A percentile compares a stretch with the other conserved stretches of the same genome.
Conservation (phyloP, 2,329 filamentous ascomycete genomes). For the Xylaria sp. region DNA sequence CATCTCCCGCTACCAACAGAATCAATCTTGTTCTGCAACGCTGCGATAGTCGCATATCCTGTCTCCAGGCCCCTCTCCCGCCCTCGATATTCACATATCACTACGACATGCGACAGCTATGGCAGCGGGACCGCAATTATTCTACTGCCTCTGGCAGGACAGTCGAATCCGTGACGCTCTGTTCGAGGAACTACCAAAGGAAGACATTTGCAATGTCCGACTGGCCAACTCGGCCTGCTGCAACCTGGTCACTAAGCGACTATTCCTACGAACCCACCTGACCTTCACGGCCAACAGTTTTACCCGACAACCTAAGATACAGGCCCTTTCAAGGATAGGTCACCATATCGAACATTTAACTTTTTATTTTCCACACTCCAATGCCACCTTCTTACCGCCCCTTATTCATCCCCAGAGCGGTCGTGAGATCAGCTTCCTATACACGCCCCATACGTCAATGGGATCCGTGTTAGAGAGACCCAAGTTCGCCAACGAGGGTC, state of each 20-base stretch:
- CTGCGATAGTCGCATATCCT: slow-evolving; percentile 36
- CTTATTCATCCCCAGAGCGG: slow-evolving; percentile 81
- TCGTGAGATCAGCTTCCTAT: slow-evolving; percentile 81
- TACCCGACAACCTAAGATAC: slow-evolving; percentile 76
- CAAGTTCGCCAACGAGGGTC: slow-evolving; percentile 82
- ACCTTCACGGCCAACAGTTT: slow-evolving; percentile 80
- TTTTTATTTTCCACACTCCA: slow-evolving; percentile 79
- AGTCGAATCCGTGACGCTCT: slow-evolving; percentile 61
- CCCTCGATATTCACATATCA: slow-evolving; percentile 38
- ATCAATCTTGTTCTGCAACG: slow-evolving; percentile 33
- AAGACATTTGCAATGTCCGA: slow-evolving; percentile 69
- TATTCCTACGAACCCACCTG: slow-evolving; percentile 75
- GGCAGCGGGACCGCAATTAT: slow-evolving; percentile 61
- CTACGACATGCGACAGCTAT: slow-evolving; percentile 63
- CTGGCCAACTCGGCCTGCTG: slow-evolving; percentile 76
- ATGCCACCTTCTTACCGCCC: slow-evolving; percentile 85
- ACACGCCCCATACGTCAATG: slow-evolving; percentile 78
- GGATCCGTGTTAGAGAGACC: slow-evolving; percentile 70
- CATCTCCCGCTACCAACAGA: slow-evolving; percentile 30
- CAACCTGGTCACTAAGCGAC: slow-evolving; percentile 72
- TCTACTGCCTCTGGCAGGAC: slow-evolving; percentile 67
- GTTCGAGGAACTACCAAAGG: slow-evolving; percentile 60
- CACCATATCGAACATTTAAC: slow-evolving; percentile 80
- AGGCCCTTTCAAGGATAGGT: slow-evolving; percentile 80
- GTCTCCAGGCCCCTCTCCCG: slow-evolving; percentile 31